A percentile compares a stretch with the other conserved stretches of the same genome.
phyloP scores from a whole-genome alignment of 2,329 filamentous ascomycete genomes.

The Myriangium duriaei region DNA sequence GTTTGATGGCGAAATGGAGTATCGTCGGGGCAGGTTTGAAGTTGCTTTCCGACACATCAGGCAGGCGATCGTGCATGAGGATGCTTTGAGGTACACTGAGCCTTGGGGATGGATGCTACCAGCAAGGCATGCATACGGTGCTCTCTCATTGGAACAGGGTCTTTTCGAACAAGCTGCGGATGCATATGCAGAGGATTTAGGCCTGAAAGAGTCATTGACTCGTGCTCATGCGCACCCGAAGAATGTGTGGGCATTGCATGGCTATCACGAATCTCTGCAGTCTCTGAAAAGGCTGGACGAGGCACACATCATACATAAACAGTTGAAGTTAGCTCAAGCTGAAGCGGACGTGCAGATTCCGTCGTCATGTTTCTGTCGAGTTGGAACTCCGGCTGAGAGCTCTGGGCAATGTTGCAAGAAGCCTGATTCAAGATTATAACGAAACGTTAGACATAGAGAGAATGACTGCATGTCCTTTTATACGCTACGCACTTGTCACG shows the following conservation, averaged over 20 bases:
- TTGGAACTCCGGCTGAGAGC: no score
- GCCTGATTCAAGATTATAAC: no score
- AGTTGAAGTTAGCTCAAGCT: neutral
- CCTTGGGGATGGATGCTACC: conserved; percentile 74
- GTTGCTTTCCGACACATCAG: conserved; percentile 46
- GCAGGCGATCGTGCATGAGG: conserved; percentile 45
- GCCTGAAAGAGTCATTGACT: conserved; percentile 40
- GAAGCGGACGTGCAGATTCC: neutral
- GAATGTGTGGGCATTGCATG: conserved; percentile 66
- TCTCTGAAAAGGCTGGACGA: conserved; percentile 35
- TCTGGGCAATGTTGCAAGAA: no score
- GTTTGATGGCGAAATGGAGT: conserved; percentile 63
- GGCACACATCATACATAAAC: neutral
- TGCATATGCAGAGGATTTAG: conserved; percentile 29
- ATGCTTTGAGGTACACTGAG: conserved; percentile 54
- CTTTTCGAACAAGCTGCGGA: conserved; percentile 25
- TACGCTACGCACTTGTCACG: no score
- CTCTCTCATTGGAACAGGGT: conserved; percentile 54
- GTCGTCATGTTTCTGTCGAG: neutral
- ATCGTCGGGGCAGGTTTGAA: conserved; percentile 48
- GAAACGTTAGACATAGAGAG: no score
- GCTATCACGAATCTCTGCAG: conserved; percentile 56
- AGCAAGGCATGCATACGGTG: conserved; percentile 54
- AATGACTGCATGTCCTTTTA: no score
- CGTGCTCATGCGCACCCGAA: conserved; percentile 54